phyloP scores from a whole-genome alignment of 148 eudicot genomes.

The Polygonum maritimum region DNA sequence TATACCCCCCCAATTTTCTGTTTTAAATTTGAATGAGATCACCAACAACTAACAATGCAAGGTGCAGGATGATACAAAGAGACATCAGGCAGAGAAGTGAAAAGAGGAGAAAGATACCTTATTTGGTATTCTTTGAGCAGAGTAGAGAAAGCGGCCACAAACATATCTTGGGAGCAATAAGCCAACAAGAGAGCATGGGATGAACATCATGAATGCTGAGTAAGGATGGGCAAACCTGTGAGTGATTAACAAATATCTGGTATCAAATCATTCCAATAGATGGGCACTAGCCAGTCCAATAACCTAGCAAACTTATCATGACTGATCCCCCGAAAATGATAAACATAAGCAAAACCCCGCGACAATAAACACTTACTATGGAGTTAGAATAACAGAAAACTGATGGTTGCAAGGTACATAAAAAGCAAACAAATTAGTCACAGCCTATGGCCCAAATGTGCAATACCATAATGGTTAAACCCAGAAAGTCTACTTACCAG shows the following conservation, averaged over 20 bases:
- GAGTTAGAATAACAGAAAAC: not conserved
- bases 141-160: constrained; percentile 26
- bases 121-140: constrained; percentile 27
- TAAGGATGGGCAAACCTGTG: constrained; percentile 85
- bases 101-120: constrained; percentile 35
- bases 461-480: not conserved
- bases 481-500: constrained; percentile 46
- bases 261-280: not conserved
- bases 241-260: not conserved
- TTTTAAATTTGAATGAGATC: not conserved
- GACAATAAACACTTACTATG: not conserved
- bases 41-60: not conserved
- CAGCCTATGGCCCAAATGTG: not conserved
- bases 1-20: not conserved
- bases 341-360: not conserved
- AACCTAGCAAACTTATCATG: not conserved
- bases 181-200: constrained; percentile 85
- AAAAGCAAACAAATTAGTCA: not conserved
- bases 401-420: constrained; percentile 5
- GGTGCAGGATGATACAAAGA: not conserved
- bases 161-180: constrained; percentile 62
- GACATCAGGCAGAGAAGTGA: not conserved
- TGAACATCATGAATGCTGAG: constrained; percentile 83
- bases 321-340: not conserved
- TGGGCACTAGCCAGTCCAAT: not conserved